These are phyloP conservation scores for Neurospora sp. DNA, from an alignment of 495 filamentous ascomycete species.

Conservation along the genomic window DNA sequence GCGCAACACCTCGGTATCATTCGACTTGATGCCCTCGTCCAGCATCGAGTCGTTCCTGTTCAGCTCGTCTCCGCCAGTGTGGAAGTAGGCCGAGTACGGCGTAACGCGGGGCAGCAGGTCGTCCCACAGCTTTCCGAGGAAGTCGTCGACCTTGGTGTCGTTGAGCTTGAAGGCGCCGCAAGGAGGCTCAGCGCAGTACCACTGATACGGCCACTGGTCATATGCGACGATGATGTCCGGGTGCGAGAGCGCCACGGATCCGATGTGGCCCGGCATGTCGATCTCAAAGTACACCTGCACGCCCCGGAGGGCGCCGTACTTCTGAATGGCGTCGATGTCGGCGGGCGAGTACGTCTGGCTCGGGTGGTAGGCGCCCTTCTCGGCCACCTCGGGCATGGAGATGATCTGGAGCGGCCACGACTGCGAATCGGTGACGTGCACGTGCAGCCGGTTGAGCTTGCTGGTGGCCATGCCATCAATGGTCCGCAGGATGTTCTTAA, in stretches of 20 bases:
- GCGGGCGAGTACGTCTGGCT: slow-evolving; percentile 52
- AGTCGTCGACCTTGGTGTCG: slow-evolving; percentile 50
- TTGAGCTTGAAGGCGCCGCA: slow-evolving; percentile 69
- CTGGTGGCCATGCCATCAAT: slow-evolving; percentile 65
- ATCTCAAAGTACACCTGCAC: slow-evolving; percentile 68
- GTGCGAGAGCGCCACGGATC: slow-evolving; percentile 48
- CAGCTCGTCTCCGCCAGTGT: slow-evolving; percentile 77
- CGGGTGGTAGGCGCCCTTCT: slow-evolving; percentile 56
- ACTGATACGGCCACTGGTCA: slow-evolving; percentile 56
- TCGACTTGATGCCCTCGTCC: slow-evolving; percentile 60
- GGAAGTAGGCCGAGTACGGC: slow-evolving; percentile 62
- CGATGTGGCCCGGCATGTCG: slow-evolving; percentile 75
- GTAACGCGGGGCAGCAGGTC: slow-evolving; percentile 64
- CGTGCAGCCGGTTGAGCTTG: slow-evolving; percentile 71
- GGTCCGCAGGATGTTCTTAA: slow-evolving; percentile 52
- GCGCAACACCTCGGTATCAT: slow-evolving; percentile 47
- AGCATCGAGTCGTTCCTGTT: slow-evolving; percentile 62
- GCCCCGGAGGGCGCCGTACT: slow-evolving; percentile 55
- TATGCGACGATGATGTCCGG: slow-evolving; percentile 67
- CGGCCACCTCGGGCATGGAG: slow-evolving; percentile 54
- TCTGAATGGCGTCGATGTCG: slow-evolving; percentile 54
- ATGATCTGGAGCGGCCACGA: slow-evolving; percentile 78
- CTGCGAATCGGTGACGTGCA: slow-evolving; percentile 74
- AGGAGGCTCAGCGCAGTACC: slow-evolving; percentile 64
- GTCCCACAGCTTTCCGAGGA: slow-evolving; percentile 56